Conservation (phyloP, 192 early-diverging fungal genomes). For the Diversispora eburnea region DNA sequence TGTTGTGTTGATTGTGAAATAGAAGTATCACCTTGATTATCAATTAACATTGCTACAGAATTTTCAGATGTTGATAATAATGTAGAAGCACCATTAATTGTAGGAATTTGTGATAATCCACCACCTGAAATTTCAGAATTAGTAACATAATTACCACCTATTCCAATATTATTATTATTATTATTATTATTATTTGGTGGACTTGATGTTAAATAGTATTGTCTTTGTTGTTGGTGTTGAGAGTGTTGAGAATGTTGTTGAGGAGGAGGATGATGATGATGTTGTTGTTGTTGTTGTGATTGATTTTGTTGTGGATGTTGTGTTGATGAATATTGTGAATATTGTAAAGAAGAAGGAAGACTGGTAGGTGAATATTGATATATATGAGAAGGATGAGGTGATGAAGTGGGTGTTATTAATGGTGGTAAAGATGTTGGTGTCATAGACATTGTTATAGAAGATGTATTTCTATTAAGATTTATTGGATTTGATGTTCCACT, state of each 20-base stretch:
- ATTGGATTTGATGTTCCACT: too few species aligned
- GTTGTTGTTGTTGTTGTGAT: background rate
- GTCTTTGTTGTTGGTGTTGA: background rate
- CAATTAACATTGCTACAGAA: background rate
- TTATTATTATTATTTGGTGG: background rate
- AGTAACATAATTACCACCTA: background rate
- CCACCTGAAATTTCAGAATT: background rate
- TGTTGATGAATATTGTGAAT: background rate
- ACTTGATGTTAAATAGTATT: conserved; percentile 18
- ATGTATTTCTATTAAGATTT: too few species aligned
- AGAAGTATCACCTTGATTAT: background rate
- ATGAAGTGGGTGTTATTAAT: background rate
- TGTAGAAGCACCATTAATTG: background rate
- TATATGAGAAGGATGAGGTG: background rate
- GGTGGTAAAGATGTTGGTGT: conserved; percentile 13
- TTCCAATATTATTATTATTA: background rate
- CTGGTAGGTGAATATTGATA: background rate
- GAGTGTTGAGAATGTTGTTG: conserved; percentile 8
- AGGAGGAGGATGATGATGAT: background rate
- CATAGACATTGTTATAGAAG: background rate
- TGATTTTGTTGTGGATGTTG: background rate
- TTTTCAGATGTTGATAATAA: background rate
- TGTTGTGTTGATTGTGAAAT: conserved; percentile 6
- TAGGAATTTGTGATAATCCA: background rate
- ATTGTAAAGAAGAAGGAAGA: background rate